Conservation (phyloP, 768 basidiomycete genomes). For the Phylloporus sp. region DNA sequence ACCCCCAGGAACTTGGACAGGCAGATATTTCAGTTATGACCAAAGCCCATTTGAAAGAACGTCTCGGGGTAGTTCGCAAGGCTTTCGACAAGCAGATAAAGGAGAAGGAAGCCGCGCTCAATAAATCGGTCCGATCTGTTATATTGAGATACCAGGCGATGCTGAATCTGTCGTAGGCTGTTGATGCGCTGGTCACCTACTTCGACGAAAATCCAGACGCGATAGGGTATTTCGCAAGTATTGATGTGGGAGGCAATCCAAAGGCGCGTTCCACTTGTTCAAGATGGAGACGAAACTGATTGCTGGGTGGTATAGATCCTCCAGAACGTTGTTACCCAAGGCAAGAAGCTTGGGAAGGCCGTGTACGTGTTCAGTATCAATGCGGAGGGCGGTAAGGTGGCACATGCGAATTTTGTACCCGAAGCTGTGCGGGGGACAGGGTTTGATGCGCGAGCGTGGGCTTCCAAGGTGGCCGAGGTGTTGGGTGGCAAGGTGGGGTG, state of each 20-base stretch:
- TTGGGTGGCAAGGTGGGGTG: conserved; percentile 89
- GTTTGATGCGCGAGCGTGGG: conserved; percentile 87
- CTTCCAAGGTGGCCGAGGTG: conserved; percentile 66
- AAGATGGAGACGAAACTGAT: not conserved
- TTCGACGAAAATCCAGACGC: conserved; percentile 76
- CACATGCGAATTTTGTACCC: conserved; percentile 82
- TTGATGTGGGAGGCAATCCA: conserved; percentile 79
- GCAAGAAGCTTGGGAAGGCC: conserved; percentile 77
- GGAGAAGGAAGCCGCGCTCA: conserved; percentile 69
- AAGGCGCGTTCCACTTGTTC: conserved; percentile 51
- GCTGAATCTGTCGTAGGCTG: conserved; percentile 42
- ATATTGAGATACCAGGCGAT: not conserved
- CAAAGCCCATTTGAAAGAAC: conserved; percentile 77
- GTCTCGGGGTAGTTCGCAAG: conserved; percentile 66
- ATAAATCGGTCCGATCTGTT: conserved; percentile 59
- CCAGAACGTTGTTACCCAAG: conserved; percentile 67
- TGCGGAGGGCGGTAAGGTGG: conserved; percentile 62
- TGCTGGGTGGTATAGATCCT: conserved; percentile 56
- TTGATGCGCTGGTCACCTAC: conserved; percentile 62
- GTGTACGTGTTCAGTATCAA: conserved; percentile 88
- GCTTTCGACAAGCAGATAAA: conserved; percentile 81
- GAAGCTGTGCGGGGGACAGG: conserved; percentile 56
- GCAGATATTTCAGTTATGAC: conserved; percentile 82
- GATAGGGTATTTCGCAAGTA: conserved; percentile 59
- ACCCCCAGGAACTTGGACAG: conserved; percentile 77